Conservation (phyloP, 139 green algal species). For the Gonium pectorale region DNA sequence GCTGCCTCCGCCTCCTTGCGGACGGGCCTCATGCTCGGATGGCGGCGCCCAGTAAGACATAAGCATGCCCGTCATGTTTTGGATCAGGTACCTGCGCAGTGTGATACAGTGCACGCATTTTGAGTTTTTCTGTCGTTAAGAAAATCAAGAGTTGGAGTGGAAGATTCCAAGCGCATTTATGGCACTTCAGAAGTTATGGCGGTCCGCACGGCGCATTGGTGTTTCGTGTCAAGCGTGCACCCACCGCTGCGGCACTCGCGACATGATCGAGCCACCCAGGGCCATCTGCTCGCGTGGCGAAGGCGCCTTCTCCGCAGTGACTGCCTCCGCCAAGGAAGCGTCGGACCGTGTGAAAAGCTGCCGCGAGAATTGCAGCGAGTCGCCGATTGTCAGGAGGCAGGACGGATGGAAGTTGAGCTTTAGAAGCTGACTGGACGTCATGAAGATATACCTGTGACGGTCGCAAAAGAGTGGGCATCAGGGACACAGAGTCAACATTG, state of each 20-base stretch:
- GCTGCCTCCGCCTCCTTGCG: not conserved
- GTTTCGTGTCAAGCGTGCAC: no score
- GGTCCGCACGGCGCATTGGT: no score
- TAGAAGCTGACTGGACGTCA: constrained; percentile 73
- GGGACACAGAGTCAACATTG: no score
- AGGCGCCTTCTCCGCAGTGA: constrained; percentile 57
- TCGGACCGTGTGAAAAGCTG: constrained; percentile 42
- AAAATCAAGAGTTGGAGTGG: no score
- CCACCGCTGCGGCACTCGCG: constrained; percentile 77
- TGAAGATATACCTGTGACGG: constrained; percentile 72
- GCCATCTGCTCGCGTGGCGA: constrained; percentile 76
- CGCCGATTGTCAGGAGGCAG: constrained; percentile 80
- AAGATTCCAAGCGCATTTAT: no score
- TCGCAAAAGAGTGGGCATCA: no score
- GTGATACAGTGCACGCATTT: no score
- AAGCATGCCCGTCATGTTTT: constrained; percentile 82
- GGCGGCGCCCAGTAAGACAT: constrained; percentile 81
- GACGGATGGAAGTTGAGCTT: constrained; percentile 85
- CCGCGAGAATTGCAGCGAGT: constrained; percentile 71
- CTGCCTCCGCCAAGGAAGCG: no score
- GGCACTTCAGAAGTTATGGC: no score
- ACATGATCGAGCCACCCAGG: constrained; percentile 59
- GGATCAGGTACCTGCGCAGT: constrained; percentile 85
- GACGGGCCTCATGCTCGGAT: not conserved
- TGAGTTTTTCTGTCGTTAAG: no score